A percentile compares a stretch with the other conserved stretches of the same genome.
These are phyloP conservation scores for Pilatotrama ljubarskyi DNA, from an alignment of 768 basidiomycete genomes.

Conservation along the genomic window DNA sequence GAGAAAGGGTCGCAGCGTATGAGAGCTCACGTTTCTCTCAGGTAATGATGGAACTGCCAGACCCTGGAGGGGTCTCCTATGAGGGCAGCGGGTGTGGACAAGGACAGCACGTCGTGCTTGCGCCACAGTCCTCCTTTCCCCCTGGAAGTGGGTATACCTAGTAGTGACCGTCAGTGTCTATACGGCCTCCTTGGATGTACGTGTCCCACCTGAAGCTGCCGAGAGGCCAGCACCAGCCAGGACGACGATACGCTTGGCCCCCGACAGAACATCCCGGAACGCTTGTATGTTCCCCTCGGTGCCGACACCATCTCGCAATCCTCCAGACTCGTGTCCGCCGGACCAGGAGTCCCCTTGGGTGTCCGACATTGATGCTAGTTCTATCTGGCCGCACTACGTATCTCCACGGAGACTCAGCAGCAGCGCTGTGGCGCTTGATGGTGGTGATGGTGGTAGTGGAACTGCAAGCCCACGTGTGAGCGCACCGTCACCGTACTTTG, in stretches of 20 bases:
- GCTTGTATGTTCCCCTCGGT: constrained; percentile 5
- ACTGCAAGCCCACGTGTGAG: no score
- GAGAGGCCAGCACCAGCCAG: constrained; percentile 58
- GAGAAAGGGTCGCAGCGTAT: constrained; percentile 25
- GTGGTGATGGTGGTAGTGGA: no score
- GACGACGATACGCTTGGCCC: constrained; percentile 36
- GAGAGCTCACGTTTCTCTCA: constrained; percentile 32
- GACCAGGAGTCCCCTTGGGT: no score
- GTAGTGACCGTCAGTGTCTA: background rate
- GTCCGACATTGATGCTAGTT: no score
- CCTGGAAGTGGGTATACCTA: constrained; percentile 47
- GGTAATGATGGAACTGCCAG: constrained; percentile 64
- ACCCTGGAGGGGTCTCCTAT: constrained; percentile 43
- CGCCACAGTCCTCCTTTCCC: constrained; percentile 51
- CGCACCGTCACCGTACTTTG: no score
- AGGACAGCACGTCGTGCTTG: constrained; percentile 44
- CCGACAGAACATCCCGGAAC: constrained; percentile 20
- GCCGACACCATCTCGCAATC: background rate
- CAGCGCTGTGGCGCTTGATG: background rate
- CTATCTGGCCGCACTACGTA: no score
- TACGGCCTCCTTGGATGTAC: no score
- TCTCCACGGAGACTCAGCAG: no score
- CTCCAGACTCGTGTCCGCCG: no score
- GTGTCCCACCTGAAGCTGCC: constrained; percentile 50
- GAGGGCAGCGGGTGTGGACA: constrained; percentile 55